Conservation (phyloP, 169 alveolate genomes). For the Plasmodium fragile region DNA sequence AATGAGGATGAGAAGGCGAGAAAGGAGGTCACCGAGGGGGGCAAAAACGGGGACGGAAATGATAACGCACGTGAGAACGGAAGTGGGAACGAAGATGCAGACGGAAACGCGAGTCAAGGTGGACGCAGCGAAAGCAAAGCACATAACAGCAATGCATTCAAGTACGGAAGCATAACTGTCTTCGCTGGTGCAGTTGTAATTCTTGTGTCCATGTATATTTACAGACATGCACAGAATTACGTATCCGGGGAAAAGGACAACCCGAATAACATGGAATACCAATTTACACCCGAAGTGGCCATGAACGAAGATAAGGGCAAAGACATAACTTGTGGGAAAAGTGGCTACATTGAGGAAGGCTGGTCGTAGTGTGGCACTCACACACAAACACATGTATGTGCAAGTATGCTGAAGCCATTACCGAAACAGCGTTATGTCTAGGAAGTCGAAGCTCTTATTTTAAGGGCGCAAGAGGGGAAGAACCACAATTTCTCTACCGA, state of each 20-base stretch:
- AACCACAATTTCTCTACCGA: not conserved
- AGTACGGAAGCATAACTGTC: slow-evolving; percentile 27
- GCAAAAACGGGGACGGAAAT: not conserved
- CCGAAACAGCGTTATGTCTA: not conserved
- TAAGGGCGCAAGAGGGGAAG: not conserved
- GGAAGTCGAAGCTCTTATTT: not conserved
- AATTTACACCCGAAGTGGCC: not conserved
- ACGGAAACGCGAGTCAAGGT: not conserved
- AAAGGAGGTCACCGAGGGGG: not conserved
- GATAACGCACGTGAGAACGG: not conserved
- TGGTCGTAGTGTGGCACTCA: slow-evolving; percentile 16
- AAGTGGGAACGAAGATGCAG: not conserved
- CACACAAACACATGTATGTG: not conserved
- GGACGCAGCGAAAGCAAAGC: slow-evolving; percentile 6
- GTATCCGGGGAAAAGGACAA: not conserved
- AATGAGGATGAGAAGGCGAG: not conserved
- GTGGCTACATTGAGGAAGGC: slow-evolving; percentile 27
- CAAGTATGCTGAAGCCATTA: not conserved
- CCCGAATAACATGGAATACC: slow-evolving; percentile 10
- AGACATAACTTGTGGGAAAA: slow-evolving; percentile 9
- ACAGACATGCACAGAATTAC: not conserved
- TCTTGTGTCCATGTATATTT: slow-evolving; percentile 16
- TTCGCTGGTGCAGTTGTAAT: slow-evolving; percentile 44
- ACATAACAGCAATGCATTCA: slow-evolving; percentile 1
- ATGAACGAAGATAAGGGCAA: slow-evolving; percentile 15